phyloP scores from a whole-genome alignment of 768 basidiomycete genomes.

The Amanita jacksonii region DNA sequence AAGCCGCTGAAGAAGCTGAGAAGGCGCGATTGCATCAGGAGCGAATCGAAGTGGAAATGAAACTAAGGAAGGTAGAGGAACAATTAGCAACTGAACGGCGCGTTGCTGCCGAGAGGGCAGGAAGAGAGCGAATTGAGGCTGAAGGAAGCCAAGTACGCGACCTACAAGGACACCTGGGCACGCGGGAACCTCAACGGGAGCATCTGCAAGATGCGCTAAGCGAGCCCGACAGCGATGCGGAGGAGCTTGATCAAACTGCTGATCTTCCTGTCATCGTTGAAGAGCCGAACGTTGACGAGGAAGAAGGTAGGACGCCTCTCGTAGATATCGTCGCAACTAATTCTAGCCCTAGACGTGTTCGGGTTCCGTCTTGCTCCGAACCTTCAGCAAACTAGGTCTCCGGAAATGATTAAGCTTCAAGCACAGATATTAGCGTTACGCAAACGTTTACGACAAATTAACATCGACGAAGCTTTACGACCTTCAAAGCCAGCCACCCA shows the following conservation, averaged over 20 bases:
- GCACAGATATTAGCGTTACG: constrained; percentile 42
- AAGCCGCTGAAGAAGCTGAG: constrained; percentile 19
- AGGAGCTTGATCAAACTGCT: not conserved
- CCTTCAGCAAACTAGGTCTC: constrained; percentile 21
- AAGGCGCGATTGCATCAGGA: constrained; percentile 19
- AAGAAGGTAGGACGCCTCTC: constrained; percentile 11
- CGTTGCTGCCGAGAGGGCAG: constrained; percentile 11
- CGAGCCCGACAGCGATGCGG: not conserved
- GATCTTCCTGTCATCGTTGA: constrained; percentile 8
- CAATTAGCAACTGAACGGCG: constrained; percentile 22
- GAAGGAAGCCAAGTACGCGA: constrained; percentile 12
- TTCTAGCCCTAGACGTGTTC: constrained; percentile 43
- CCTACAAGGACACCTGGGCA: constrained; percentile 9
- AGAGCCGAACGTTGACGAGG: constrained; percentile 5
- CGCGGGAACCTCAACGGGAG: constrained; percentile 2
- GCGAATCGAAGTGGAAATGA: constrained; percentile 23
- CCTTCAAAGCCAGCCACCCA: constrained; percentile 31
- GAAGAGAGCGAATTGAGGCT: constrained; percentile 12
- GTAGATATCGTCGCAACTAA: not conserved
- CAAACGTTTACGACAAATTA: constrained; percentile 51
- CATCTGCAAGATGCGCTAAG: not conserved
- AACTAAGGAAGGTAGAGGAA: constrained; percentile 22
- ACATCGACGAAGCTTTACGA: constrained; percentile 43
- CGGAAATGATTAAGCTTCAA: constrained; percentile 37
- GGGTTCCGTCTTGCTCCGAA: constrained; percentile 31